phyloP scores from a whole-genome alignment of 2,329 filamentous ascomycete genomes.

The Exserohilum turcica region DNA sequence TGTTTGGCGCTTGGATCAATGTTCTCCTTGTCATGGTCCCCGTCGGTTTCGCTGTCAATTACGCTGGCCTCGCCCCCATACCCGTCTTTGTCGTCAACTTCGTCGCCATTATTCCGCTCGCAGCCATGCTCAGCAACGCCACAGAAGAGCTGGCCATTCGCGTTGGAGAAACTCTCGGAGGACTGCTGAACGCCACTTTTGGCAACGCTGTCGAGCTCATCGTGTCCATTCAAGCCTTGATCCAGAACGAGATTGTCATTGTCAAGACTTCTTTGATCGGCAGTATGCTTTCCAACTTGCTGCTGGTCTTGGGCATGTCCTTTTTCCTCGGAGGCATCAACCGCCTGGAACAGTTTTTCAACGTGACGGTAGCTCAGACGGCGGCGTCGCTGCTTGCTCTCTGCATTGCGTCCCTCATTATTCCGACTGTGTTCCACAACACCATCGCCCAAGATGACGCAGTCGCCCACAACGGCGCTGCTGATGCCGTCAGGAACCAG shows the following conservation, averaged over 20 bases:
- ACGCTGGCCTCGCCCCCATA: slow-evolving; percentile 51
- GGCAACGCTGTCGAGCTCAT: slow-evolving; percentile 91
- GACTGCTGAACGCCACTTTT: slow-evolving; percentile 87
- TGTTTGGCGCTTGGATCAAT: slow-evolving; percentile 88
- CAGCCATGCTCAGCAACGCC: slow-evolving; percentile 82
- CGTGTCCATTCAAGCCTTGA: slow-evolving; percentile 81
- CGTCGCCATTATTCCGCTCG: slow-evolving; percentile 87
- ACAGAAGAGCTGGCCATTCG: slow-evolving; percentile 87
- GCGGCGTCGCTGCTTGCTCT: slow-evolving; percentile 80
- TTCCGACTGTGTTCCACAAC: slow-evolving; percentile 78
- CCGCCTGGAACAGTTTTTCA: slow-evolving; percentile 84
- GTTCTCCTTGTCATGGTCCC: slow-evolving; percentile 78
- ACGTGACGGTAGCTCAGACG: slow-evolving; percentile 88
- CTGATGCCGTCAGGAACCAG: slow-evolving; percentile 38
- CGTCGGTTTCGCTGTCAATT: slow-evolving; percentile 74
- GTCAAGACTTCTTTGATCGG: slow-evolving; percentile 93
- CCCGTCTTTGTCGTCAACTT: slow-evolving; percentile 86
- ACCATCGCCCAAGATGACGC: slow-evolving; percentile 38
- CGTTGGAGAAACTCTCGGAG: slow-evolving; percentile 81
- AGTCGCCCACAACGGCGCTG: slow-evolving; percentile 11
- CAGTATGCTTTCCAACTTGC: slow-evolving; percentile 86
- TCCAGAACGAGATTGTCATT: slow-evolving; percentile 75
- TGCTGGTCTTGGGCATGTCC: slow-evolving; percentile 88
- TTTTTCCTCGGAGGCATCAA: slow-evolving; percentile 87
- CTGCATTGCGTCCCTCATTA: slow-evolving; percentile 80